Conservation (phyloP, 164 flowering plant species). For the Umbilicus rupestris region DNA sequence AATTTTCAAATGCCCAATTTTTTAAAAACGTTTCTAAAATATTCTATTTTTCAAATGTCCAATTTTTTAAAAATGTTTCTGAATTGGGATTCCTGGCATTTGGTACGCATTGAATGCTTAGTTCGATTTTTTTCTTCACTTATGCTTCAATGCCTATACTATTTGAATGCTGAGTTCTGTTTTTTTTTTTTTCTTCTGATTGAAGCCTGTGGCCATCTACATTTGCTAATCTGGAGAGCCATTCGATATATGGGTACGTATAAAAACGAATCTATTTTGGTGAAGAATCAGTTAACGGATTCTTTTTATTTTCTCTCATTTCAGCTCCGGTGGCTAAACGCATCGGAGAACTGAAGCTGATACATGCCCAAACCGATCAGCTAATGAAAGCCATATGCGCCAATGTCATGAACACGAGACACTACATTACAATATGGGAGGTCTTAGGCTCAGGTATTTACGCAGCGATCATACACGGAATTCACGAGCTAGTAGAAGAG, state of each 20-base stretch:
- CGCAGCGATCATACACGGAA: background rate
- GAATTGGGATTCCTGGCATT: background rate
- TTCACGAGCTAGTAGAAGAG: slow-evolving; percentile 1
- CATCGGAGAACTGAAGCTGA: background rate
- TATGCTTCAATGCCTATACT: no score
- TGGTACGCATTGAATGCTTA: no score
- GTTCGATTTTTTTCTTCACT: background rate
- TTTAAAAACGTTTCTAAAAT: no score
- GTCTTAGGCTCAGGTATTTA: background rate
- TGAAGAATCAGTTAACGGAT: background rate
- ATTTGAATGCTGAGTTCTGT: background rate
- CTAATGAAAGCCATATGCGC: slow-evolving; percentile 2
- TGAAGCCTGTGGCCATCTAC: background rate
- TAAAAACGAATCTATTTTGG: background rate
- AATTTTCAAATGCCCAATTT: no score
- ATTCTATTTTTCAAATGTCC: no score
- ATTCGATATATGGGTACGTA: no score
- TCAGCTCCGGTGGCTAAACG: background rate
- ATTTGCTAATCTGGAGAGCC: slow-evolving; percentile 1
- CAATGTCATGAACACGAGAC: background rate
- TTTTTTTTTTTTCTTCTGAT: background rate
- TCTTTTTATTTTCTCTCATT: background rate
- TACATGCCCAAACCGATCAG: background rate
- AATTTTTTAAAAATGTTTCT: no score
- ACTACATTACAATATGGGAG: background rate